Base-by-base conservation (phyloP, 2,329 filamentous ascomycete species). In the Phialophora macrospora region DNA sequence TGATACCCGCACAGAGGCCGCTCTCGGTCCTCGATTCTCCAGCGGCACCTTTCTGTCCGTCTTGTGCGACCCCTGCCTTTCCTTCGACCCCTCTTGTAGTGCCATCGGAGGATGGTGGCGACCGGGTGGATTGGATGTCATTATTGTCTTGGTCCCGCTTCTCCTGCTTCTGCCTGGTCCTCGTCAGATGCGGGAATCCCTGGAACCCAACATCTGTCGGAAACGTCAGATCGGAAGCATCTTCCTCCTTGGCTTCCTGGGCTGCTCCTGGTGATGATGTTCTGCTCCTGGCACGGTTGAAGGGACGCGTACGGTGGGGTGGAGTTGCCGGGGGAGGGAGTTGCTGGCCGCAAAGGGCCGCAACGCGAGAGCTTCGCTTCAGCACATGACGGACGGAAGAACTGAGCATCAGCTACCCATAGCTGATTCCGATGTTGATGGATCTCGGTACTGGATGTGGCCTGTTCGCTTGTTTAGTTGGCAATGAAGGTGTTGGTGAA, bases 351-450 rank as follows among this genome's bases (percentile, higher is more conserved):
- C 34, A 30, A 26, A 44, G 7, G n/a, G 49, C 55, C 20, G 51
- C 28, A 51, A 30, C 6, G 22, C 44, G 22, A 65, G 38, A 51
- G 54, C 41, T 63, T 32, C 59, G 60, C 44, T 48, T 64, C 49
- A 68, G 46, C 54, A 60, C 66, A 68, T 68, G 46, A 24, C 52
- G 48, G 48, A 59, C 26, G 12, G 49, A 61, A 34, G 34, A 48
- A 24, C 60, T 61, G 56, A 63, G 66, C 66, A 68, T 68, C 57
- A 63, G 66, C 60, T 64, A 60, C 24, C 14, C 48, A 51, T 51
- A 26, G 48, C 48, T 51, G 48, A 51, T 7, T 44, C 38, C n/a
- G 17, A 44, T 44, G 17, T n/a, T 20, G 6, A 44, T 44, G 6
- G 14, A 3, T 17, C 38, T 44, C n/a, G 9, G 17, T n/a, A 44